These are phyloP conservation scores for Phytophthora meadii DNA, from an alignment of 352 stramenopile species.

Conservation along the genomic window DNA sequence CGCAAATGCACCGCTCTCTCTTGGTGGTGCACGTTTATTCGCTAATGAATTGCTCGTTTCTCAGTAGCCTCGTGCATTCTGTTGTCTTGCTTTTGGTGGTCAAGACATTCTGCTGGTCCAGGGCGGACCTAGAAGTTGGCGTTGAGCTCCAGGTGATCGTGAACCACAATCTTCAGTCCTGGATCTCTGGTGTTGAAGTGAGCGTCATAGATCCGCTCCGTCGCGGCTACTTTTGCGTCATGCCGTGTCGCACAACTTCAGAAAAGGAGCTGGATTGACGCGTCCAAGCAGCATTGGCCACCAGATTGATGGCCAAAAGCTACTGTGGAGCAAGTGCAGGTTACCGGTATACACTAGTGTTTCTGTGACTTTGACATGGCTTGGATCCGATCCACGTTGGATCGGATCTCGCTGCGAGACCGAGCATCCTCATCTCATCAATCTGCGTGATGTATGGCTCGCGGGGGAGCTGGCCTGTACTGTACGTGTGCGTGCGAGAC, in stretches of 20 bases:
- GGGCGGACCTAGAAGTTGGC: constrained; percentile 20
- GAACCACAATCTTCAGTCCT: constrained; percentile 7
- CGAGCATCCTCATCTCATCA: constrained; percentile 19
- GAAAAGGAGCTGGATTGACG: constrained; percentile 10
- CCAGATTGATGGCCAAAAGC: no score
- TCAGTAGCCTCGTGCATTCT: background rate
- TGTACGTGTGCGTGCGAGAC: constrained; percentile 23
- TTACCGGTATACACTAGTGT: no score
- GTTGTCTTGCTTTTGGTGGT: constrained; percentile 3
- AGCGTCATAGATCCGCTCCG: constrained; percentile 17
- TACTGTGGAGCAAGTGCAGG: no score
- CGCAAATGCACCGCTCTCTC: constrained; percentile 53
- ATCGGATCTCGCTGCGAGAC: constrained; percentile 3
- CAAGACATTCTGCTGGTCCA: constrained; percentile 16
- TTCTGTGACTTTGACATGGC: no score
- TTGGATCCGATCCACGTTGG: background rate
- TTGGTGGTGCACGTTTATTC: constrained; percentile 49
- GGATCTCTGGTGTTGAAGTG: constrained; percentile 21
- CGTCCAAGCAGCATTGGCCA: constrained; percentile 8
- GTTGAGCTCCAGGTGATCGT: constrained; percentile 1
- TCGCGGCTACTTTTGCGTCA: constrained; percentile 12
- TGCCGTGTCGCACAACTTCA: constrained; percentile 32
- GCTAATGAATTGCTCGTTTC: constrained; percentile 34
- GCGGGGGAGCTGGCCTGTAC: constrained; percentile 1
- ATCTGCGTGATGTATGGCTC: background rate